Evolutionary conservation across 1,284 basidiomycete genomes (phyloP).

Genomic region (Ganoderma sp.): DNA sequence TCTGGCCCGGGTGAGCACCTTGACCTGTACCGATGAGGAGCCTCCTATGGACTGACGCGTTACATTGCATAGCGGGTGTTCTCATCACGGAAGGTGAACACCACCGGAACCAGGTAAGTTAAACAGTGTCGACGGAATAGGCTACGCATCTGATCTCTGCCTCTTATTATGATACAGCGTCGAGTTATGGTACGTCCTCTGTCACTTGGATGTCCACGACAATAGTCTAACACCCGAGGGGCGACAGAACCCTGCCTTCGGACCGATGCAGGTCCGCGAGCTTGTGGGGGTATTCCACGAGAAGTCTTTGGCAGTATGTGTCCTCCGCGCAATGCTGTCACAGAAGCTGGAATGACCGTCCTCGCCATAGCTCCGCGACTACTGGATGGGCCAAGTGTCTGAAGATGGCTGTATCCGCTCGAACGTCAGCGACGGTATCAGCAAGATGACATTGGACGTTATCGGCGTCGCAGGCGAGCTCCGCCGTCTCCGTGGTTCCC

Average conservation of each 20-base stretch:
- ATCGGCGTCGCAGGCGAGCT: conserved; percentile 54
- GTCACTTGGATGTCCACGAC: background rate
- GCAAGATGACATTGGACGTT: conserved; percentile 54
- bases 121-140: background rate
- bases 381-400: conserved; percentile 32
- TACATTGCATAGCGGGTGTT: background rate
- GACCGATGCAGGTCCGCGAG: conserved; percentile 57
- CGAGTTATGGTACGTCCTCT: conserved; percentile 3
- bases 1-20: conserved; percentile 16
- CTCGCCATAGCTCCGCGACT: conserved; percentile 38
- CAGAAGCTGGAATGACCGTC: background rate
- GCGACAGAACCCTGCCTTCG: conserved; percentile 62
- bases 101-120: conserved; percentile 25
- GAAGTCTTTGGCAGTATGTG: conserved; percentile 53
- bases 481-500: background rate
- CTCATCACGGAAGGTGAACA: conserved; percentile 22
- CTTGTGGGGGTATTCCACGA: conserved; percentile 60
- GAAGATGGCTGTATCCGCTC: conserved; percentile 23
- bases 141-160: background rate
- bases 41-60: background rate
- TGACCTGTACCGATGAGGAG: background rate
- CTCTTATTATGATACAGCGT: background rate
- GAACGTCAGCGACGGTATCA: conserved; percentile 51
- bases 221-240: background rate
- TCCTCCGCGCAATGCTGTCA: background rate